These are phyloP conservation scores for Clausena lansium DNA, from an alignment of 345 rosid genomes.

Conservation along the genomic window DNA sequence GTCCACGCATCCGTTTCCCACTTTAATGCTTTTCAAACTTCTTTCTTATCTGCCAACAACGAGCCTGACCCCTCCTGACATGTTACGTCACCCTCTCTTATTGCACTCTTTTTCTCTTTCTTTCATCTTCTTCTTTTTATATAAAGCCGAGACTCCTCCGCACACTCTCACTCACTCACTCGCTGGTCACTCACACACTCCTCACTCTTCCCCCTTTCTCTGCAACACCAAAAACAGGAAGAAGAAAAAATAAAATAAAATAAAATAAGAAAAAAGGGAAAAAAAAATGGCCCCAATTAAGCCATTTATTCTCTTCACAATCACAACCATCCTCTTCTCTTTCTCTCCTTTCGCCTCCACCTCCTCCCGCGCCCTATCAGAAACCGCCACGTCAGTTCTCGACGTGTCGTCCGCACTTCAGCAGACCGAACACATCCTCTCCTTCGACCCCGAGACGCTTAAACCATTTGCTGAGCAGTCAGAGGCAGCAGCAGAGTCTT, in stretches of 20 bases:
- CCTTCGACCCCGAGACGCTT: slow-evolving; percentile 35
- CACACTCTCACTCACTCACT: background rate
- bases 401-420: slow-evolving; percentile 53
- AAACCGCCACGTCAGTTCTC: slow-evolving; percentile 30
- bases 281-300: background rate
- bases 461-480: slow-evolving; percentile 4
- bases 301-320: slow-evolving; percentile 10
- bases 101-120: background rate
- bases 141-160: slow-evolving; percentile 8
- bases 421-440: slow-evolving; percentile 43
- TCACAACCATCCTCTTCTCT: slow-evolving; percentile 12
- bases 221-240: background rate
- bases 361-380: slow-evolving; percentile 39
- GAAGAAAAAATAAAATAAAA: too few relatives aligned
- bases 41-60: background rate
- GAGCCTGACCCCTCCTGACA: background rate
- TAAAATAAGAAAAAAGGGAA: too few relatives aligned
- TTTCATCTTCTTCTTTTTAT: background rate
- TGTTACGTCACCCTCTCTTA: background rate
- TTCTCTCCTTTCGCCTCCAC: slow-evolving; percentile 14
- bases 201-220: background rate
- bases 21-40: background rate
- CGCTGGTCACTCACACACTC: background rate
- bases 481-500: background rate
- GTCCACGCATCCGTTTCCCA: background rate